phyloP scores from a whole-genome alignment of 2,329 filamentous ascomycete species.

The Aspergillus chevalieri region DNA sequence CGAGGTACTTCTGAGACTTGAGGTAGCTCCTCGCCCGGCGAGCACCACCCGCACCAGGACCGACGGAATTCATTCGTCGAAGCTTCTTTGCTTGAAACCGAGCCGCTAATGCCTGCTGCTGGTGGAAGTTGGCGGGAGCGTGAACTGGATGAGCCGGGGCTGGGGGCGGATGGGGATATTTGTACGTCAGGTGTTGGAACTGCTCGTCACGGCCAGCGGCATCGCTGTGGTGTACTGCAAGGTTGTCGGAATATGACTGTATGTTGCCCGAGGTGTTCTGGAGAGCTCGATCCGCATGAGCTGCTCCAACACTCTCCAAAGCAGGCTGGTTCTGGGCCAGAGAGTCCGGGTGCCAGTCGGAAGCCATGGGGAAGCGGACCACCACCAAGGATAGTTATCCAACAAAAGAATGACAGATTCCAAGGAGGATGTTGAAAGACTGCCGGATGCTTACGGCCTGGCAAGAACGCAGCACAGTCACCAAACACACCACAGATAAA shows the following conservation, averaged over 20 bases:
- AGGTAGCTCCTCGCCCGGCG: slow-evolving; percentile 30
- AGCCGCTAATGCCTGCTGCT: slow-evolving; percentile 23
- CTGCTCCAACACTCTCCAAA: slow-evolving; percentile 29
- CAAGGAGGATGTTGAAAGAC: slow-evolving; percentile 26
- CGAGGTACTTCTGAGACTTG: slow-evolving; percentile 39
- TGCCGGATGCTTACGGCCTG: slow-evolving; percentile 33
- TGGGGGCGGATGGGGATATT: slow-evolving; percentile 29
- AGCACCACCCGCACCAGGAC: slow-evolving; percentile 18
- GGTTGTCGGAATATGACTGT: slow-evolving; percentile 34
- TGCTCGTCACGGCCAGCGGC: slow-evolving; percentile 27
- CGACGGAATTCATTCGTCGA: slow-evolving; percentile 30
- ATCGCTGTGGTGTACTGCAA: slow-evolving; percentile 19
- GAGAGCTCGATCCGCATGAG: slow-evolving; percentile 32
- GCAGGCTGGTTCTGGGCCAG: slow-evolving; percentile 32
- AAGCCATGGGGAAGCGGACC: slow-evolving; percentile 29
- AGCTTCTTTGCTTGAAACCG: slow-evolving; percentile 31
- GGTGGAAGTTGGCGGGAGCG: slow-evolving; percentile 18
- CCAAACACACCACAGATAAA: slow-evolving; percentile 24
- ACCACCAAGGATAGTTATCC: slow-evolving; percentile 28
- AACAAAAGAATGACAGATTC: slow-evolving; percentile 37
- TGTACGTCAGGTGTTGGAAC: slow-evolving; percentile 29
- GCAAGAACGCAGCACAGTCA: slow-evolving; percentile 30
- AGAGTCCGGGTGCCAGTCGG: slow-evolving; percentile 37
- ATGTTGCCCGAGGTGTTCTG: slow-evolving; percentile 41
- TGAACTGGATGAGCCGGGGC: slow-evolving; percentile 21